These are phyloP conservation scores for Cryptococcus sp. DNA, from an alignment of 1,284 basidiomycete species.

Conservation along the genomic window DNA sequence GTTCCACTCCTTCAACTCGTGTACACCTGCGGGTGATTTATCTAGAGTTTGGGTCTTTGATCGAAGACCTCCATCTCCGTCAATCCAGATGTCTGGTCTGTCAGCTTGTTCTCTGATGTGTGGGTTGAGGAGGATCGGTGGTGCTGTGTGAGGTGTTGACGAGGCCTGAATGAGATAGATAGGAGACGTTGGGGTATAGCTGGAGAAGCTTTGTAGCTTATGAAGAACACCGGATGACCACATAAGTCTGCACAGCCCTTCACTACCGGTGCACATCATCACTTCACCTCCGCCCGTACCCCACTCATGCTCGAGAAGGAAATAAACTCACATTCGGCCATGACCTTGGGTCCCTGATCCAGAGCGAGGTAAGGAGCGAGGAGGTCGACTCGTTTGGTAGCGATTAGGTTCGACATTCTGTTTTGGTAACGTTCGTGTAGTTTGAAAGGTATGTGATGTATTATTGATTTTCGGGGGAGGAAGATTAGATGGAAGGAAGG, in stretches of 20 bases:
- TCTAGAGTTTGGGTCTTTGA: constrained; percentile 74
- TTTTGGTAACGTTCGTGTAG: not conserved
- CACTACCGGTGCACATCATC: too few species aligned
- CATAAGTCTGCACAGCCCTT: too few species aligned
- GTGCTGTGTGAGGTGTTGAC: too few species aligned
- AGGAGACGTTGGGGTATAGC: too few species aligned
- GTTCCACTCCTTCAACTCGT: constrained; percentile 80
- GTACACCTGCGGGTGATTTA: constrained; percentile 37
- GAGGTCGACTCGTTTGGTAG: constrained; percentile 69
- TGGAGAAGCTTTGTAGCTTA: too few species aligned
- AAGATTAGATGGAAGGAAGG: not conserved
- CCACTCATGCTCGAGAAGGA: too few species aligned
- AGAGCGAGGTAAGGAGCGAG: constrained; percentile 81
- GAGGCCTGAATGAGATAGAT: too few species aligned
- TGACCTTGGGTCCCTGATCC: constrained; percentile 77
- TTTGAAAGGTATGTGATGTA: not conserved
- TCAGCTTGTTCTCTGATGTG: not conserved
- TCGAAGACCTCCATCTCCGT: constrained; percentile 85
- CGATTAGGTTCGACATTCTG: constrained; percentile 45
- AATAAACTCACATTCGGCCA: constrained; percentile 76
- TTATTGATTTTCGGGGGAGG: not conserved
- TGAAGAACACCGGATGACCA: too few species aligned
- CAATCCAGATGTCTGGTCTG: constrained; percentile 83
- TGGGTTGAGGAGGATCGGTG: too few species aligned
- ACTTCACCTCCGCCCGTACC: too few species aligned